Base-by-base conservation (phyloP, 768 basidiomycete species). In the Leucosporidium creatinivorum region DNA sequence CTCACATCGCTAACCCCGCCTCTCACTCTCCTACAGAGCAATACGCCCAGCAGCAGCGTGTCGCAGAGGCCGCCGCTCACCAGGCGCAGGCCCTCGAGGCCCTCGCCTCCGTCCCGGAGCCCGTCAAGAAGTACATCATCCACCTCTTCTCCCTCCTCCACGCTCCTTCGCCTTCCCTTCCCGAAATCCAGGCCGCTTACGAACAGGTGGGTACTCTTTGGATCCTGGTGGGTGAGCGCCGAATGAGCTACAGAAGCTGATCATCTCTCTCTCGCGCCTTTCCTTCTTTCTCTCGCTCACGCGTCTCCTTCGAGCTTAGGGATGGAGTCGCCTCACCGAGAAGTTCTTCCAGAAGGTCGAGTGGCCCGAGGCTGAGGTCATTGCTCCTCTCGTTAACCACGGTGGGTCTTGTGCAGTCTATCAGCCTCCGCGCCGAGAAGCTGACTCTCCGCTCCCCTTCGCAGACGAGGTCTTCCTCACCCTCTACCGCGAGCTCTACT, bases 341-440 rank as follows among this genome's bases (percentile, higher is more conserved):
- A 93, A 93, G 81, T 93, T 88, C 81, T 99, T 96, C 75, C 79
- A 91, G 9, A 90, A 88, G 77, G 86, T 86, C 3, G 94, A 99
- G 77, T 98, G 94, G 94, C 94, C 94, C 0, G 93, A 97, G 77
- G 93, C 92, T 9, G 94, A 99, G 80, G 80, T 91, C 68, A 91
- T 99, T 75, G 89, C 93, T 7, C 92, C 92, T 8, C 82, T 99
- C 70, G 93, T 98, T 64, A 88, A 92, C 76, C 91, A 96, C 78
- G 91, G 89, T 89, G 62, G 67, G 86, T 77, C 47, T n/a, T 25
- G 13, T 49, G 54, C 33, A 25, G 4, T 28, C 6, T 36, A 48
- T 50, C 33, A 49, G 4, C 25, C 63, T 50, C 18, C 4, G 30
- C 12, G 26, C 17, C 25, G 18, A 8, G n/a, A 7, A 25, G 31